A percentile compares a stretch with the other conserved stretches of the same genome.
phyloP scores from a whole-genome alignment of 1,139 yeast species.

The Starmera stellimalicola region DNA sequence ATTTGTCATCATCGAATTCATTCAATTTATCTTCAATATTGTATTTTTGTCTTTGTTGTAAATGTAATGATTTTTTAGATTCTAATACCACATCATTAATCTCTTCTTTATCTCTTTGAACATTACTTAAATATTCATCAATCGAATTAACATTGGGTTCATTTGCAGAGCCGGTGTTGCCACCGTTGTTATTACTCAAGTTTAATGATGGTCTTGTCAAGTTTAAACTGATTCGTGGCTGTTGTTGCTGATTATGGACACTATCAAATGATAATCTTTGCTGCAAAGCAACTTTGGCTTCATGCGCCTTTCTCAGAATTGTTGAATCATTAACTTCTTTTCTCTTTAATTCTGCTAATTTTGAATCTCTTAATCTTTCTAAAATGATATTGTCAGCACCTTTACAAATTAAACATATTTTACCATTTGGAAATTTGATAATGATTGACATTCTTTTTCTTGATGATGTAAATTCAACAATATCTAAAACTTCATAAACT shows the following conservation, averaged over 20 bases:
- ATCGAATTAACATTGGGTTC: slow-evolving; percentile 31
- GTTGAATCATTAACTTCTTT: slow-evolving; percentile 53
- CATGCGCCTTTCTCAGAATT: slow-evolving; percentile 59
- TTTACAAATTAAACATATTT: slow-evolving; percentile 74
- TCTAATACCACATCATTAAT: slow-evolving; percentile 48
- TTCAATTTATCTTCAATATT: slow-evolving; percentile 11
- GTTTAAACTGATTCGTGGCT: slow-evolving; percentile 18
- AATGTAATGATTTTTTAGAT: slow-evolving; percentile 55
- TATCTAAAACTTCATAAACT: slow-evolving; percentile 63
- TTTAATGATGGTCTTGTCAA: slow-evolving; percentile 14
- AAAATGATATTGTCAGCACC: slow-evolving; percentile 95
- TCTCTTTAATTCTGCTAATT: slow-evolving; percentile 53
- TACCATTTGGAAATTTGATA: slow-evolving; percentile 69
- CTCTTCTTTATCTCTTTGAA: slow-evolving; percentile 42
- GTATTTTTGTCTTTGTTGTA: slow-evolving; percentile 52
- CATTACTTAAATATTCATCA: slow-evolving; percentile 44
- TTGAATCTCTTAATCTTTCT: slow-evolving; percentile 54
- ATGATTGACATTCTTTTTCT: slow-evolving; percentile 94
- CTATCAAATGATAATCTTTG: slow-evolving; percentile 27
- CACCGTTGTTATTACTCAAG: slow-evolving; percentile 5
- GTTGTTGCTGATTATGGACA: too few species aligned
- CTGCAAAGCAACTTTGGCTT: slow-evolving; percentile 69
- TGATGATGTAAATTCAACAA: slow-evolving; percentile 76
- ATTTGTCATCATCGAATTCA: slow-evolving; percentile 48
- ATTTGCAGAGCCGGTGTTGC: not conserved